These are phyloP conservation scores for Monosporozyma siamensis DNA, from an alignment of 805 yeast species.

Conservation along the genomic window DNA sequence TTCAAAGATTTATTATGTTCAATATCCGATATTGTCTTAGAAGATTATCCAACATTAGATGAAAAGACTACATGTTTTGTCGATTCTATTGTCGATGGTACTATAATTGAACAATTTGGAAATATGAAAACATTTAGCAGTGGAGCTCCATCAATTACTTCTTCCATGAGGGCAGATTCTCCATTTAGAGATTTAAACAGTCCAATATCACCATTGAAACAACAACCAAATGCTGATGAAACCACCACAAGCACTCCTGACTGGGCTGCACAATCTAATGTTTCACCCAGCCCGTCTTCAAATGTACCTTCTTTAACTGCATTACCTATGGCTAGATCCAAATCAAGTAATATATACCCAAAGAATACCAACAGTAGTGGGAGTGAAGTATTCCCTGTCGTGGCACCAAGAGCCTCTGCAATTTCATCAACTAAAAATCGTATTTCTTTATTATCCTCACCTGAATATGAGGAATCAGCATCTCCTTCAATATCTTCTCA, in stretches of 20 bases:
- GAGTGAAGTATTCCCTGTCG: neutral
- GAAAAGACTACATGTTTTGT: conserved; percentile 21
- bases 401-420: conserved; percentile 7
- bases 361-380: neutral
- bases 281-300: neutral
- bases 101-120: conserved; percentile 15
- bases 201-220: conserved; percentile 1
- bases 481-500: conserved; percentile 8
- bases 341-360: conserved; percentile 2
- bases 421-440: conserved; percentile 3
- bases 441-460: conserved; percentile 2
- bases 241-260: neutral
- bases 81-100: conserved; percentile 22
- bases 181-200: conserved; percentile 7
- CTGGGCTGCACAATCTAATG: conserved; percentile 3
- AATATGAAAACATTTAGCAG: conserved; percentile 9
- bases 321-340: conserved; percentile 8
- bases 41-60: conserved; percentile 17
- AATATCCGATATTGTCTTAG: conserved; percentile 22
- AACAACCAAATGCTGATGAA: neutral
- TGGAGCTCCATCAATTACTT: conserved; percentile 7
- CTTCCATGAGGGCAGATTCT: conserved; percentile 7
- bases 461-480: conserved; percentile 2
- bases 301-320: conserved; percentile 1
- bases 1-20: conserved; percentile 25